Evolutionary conservation across 2,329 filamentous ascomycete genomes (phyloP).

Genomic region (Simplicillium aogashimaense): DNA sequence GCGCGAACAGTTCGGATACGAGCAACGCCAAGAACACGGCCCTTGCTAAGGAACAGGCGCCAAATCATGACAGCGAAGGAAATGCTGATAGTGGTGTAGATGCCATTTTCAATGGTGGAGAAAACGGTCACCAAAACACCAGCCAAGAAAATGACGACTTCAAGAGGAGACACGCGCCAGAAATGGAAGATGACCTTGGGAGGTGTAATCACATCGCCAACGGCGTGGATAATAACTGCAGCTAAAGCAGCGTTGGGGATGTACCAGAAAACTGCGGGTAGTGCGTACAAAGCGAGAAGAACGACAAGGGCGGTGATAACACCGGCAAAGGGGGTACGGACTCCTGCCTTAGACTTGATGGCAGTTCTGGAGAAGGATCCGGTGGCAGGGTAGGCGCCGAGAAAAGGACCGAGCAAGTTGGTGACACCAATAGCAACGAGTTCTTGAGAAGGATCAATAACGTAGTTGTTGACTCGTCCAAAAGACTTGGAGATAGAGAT

Average conservation of each 20-base stretch:
- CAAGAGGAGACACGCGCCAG: slow-evolving; percentile 84
- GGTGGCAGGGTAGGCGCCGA: slow-evolving; percentile 85
- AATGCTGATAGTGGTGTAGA: slow-evolving; percentile 75
- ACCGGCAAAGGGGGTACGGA: slow-evolving; percentile 82
- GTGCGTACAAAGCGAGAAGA: slow-evolving; percentile 78
- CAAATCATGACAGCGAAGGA: slow-evolving; percentile 73
- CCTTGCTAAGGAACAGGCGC: slow-evolving; percentile 72
- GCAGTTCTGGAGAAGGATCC: slow-evolving; percentile 95
- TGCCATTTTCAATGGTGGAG: slow-evolving; percentile 78
- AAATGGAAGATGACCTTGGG: slow-evolving; percentile 91
- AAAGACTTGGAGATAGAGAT: slow-evolving; percentile 97
- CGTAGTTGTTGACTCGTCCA: slow-evolving; percentile 90
- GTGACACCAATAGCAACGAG: slow-evolving; percentile 88
- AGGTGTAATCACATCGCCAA: slow-evolving; percentile 82
- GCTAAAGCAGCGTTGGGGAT: slow-evolving; percentile 75
- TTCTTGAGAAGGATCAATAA: slow-evolving; percentile 90
- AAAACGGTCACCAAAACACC: slow-evolving; percentile 90
- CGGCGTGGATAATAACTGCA: slow-evolving; percentile 91
- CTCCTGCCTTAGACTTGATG: slow-evolving; percentile 94
- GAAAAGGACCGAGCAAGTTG: slow-evolving; percentile 83
- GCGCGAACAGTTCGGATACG: slow-evolving; percentile 7
- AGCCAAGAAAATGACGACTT: slow-evolving; percentile 86
- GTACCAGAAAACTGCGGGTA: slow-evolving; percentile 86
- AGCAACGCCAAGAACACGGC: slow-evolving; percentile 62
- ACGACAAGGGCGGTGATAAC: slow-evolving; percentile 81